Base-by-base conservation (phyloP, 495 filamentous ascomycete genomes). In the Xylaria venustula region DNA sequence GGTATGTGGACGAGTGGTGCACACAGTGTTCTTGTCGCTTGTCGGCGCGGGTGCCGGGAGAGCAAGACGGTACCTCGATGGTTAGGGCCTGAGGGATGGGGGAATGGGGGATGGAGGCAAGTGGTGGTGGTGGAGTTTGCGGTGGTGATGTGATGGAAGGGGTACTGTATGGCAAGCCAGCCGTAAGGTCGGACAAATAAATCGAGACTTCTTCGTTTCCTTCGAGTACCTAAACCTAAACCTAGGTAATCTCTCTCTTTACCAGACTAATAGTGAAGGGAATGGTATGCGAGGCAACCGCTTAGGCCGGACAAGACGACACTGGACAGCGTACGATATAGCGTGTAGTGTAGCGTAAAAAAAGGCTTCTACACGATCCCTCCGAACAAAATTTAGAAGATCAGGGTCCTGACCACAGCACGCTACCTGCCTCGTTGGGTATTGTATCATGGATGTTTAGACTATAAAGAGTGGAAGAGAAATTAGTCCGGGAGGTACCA, bases 11-110 rank as follows among this genome's bases (percentile, higher is more conserved):
- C 20, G 57, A 60, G 57, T 47, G 41, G 48, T 60, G 57, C 48
- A 60, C 57, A 60, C 57, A 60, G 57, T 60, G 57, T 52, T 23
- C n/a, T 36, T 37, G 14, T 49, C 57, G 42, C 47, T 60, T 60
- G 57, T 52, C 57, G 47, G 57, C 36, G 57, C 34, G 36, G 36
- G 9, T 51, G 23, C 47, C 47, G 57, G 19, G 48, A 26, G 19
- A 46, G 45, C 36, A 52, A 25, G 7, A 30, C 44, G 34, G 25
- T 52, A 46, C 57, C 25, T 55, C 53, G 19, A 55, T 45, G 53
- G 40, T 22, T 55, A 55, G 57, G 34, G 41, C 57, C 57, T 60
- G 30, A 22, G 14, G 47, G 41, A 52, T 42, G 37, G 47, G 52
- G 49, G 56, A 12, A 48, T 23, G 56, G n/a, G n/a, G n/a, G n/a